Evolutionary conservation across 2,329 filamentous ascomycete species (phyloP).

Genomic region (Colletotrichum lini): DNA sequence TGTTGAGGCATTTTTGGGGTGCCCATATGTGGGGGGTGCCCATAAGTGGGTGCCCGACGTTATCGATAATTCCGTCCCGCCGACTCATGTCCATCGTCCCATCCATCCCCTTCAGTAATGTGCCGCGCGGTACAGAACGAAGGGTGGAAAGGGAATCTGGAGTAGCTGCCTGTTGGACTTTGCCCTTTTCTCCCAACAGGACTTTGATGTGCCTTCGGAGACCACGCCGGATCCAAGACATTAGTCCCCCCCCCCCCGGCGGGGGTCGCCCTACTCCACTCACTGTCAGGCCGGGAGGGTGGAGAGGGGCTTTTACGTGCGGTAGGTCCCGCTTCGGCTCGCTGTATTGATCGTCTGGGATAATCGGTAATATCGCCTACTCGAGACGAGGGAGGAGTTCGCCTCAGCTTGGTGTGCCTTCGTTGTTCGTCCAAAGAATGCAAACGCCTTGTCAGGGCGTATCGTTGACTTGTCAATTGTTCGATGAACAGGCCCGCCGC

Average conservation of each 20-base stretch:
- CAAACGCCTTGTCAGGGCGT: too few species aligned
- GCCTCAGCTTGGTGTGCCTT: neutral
- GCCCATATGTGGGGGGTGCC: too few species aligned
- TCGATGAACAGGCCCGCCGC: too few species aligned
- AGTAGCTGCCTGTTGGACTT: neutral
- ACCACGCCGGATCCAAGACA: neutral
- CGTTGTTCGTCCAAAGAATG: too few species aligned
- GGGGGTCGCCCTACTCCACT: neutral
- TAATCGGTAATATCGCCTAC: constrained; percentile 9
- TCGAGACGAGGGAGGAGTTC: neutral
- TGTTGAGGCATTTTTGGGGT: too few species aligned
- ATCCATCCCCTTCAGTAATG: neutral
- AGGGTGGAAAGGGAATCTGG: too few species aligned
- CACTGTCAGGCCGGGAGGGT: too few species aligned
- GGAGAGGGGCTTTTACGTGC: neutral
- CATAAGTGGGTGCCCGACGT: too few species aligned
- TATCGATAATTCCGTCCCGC: neutral
- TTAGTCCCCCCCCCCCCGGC: neutral
- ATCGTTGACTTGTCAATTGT: too few species aligned
- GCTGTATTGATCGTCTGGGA: neutral
- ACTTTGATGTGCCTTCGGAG: neutral
- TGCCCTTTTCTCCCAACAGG: neutral
- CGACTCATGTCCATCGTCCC: constrained; percentile 1
- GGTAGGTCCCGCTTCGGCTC: neutral
- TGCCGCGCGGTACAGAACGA: neutral